These are phyloP conservation scores for Spathaspora jeffriesii DNA, from an alignment of 1,139 yeast genomes.

Conservation along the genomic window DNA sequence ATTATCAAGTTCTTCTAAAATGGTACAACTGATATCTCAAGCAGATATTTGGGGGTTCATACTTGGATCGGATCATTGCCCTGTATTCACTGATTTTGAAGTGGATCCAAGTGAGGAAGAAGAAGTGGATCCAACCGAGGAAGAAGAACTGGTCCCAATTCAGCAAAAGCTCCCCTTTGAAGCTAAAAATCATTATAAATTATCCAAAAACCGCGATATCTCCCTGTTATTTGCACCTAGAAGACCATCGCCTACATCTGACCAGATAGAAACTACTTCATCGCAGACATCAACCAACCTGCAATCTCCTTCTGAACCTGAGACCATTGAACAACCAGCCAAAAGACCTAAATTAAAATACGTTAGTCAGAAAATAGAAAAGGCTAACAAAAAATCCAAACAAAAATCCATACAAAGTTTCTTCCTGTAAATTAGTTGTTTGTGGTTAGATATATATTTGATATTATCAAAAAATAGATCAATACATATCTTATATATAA, in stretches of 20 bases:
- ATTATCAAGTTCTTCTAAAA: slow-evolving; percentile 10
- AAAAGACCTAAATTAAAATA: slow-evolving; percentile 13
- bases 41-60: slow-evolving; percentile 72
- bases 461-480: background rate
- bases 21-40: slow-evolving; percentile 22
- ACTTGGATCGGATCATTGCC: slow-evolving; percentile 95
- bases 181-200: slow-evolving; percentile 52
- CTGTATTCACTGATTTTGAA: slow-evolving; percentile 72
- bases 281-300: background rate
- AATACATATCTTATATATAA: background rate
- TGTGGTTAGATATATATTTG: background rate
- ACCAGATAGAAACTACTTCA: background rate
- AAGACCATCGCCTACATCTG: slow-evolving; percentile 8
- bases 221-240: slow-evolving; percentile 44
- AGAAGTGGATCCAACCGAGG: no score
- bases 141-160: slow-evolving; percentile 5
- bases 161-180: slow-evolving; percentile 46
- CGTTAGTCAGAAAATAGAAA: slow-evolving; percentile 12
- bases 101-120: slow-evolving; percentile 12
- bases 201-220: slow-evolving; percentile 52
- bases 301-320: slow-evolving; percentile 1
- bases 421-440: slow-evolving; percentile 9
- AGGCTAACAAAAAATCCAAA: slow-evolving; percentile 9
- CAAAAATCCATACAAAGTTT: slow-evolving; percentile 18
- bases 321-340: background rate